Evolutionary conservation across 805 yeast species (phyloP), one percentile per base, ranked within the genome.

Genomic region (Debaryomyces tyrocola): DNA sequence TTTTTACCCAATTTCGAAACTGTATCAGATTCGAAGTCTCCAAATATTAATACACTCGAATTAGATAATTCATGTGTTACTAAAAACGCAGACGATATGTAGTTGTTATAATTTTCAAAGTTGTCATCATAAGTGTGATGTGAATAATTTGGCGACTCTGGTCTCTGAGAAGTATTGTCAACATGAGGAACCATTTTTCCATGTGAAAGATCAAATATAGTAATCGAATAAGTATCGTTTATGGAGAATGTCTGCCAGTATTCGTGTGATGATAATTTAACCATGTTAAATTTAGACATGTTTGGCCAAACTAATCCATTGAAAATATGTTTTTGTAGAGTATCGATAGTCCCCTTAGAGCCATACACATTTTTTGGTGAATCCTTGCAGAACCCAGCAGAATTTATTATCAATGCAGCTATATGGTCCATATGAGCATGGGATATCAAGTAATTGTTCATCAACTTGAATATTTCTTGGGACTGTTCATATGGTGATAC

Each of bases 391-490:
- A 79, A 74, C 12, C 76, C 73, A 0, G 96, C 88, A 2, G 91
- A 80, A 58, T 90, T 90, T 43, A 90, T 66, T 0, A 84, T 80
- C 40, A 90, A 59, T 0, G 85, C 87, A 8, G 78, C 60, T 11
- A 89, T 73, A 61, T 90, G 97, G 62, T 90, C 97, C 43, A 90
- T 59, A 64, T 90, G 97, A 0, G 92, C 80, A 63, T 90, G 97
- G 0, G 96, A 80, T 21, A 90, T 76, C 40, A 84, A 67, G 51
- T 76, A 80, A 28, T 68, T 68, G 6, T 66, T 58, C 2, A 83
- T 59, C 6, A 62, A 51, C 4, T 65, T 63, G 27, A 73, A 62
- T 4, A 82, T 34, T 27, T 51, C 42, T 39, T 55, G 53, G 4
- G 78, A 58, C 18, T 59, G 43, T 41, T 60, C 54, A 42, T 65